phyloP scores from a whole-genome alignment of 768 basidiomycete species.

The Amanita rimosa region DNA sequence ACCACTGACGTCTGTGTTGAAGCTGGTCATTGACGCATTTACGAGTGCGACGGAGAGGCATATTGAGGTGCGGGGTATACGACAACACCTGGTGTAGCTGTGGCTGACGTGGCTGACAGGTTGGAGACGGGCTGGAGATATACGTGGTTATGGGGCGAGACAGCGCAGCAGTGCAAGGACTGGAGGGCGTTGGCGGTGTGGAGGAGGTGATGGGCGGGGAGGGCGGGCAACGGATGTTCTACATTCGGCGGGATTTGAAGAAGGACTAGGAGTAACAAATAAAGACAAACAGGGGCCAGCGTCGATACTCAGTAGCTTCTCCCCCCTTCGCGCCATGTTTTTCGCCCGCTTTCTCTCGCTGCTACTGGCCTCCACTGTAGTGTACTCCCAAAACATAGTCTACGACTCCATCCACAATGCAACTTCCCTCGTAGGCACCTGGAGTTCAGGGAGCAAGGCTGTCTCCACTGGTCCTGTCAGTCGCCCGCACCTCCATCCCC shows the following conservation, averaged over 20 bases:
- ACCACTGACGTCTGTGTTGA: conserved; percentile 67
- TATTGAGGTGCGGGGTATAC: conserved; percentile 61
- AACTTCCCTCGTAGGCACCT: conserved; percentile 68
- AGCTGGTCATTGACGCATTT: conserved; percentile 91
- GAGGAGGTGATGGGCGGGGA: conserved; percentile 52
- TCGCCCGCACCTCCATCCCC: conserved; percentile 12
- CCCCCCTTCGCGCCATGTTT: conserved; percentile 25
- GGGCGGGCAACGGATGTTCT: conserved; percentile 67
- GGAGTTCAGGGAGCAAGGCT: conserved; percentile 68
- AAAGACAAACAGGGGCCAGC: conserved; percentile 17
- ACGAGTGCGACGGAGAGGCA: conserved; percentile 96
- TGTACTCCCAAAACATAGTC: conserved; percentile 24
- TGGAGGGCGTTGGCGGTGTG: conserved; percentile 42
- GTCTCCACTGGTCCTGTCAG: conserved; percentile 80
- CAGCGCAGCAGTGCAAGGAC: conserved; percentile 40
- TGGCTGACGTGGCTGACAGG: conserved; percentile 29
- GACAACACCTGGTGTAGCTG: neutral
- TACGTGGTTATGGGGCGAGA: conserved; percentile 74
- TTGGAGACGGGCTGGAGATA: conserved; percentile 93
- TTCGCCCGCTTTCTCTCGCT: conserved; percentile 26
- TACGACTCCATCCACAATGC: conserved; percentile 48
- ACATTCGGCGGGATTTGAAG: conserved; percentile 71
- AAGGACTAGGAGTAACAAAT: conserved; percentile 41
- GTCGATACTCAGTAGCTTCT: conserved; percentile 15
- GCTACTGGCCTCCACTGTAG: conserved; percentile 25